These are phyloP conservation scores for Fusarium chaquense DNA, from an alignment of 2,329 filamentous ascomycete genomes.

Conservation along the genomic window DNA sequence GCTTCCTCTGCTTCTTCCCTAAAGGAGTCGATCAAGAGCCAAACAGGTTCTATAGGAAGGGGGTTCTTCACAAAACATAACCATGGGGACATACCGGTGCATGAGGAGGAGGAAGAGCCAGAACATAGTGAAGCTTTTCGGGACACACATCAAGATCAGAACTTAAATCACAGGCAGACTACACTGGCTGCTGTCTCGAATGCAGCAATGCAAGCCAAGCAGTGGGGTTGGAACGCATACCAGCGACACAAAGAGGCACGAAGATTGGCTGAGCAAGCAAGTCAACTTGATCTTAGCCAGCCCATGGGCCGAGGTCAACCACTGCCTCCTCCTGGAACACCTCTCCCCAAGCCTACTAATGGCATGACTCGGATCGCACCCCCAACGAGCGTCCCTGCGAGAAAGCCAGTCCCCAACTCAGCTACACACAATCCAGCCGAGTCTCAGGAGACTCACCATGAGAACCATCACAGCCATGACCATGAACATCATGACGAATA, in stretches of 20 bases:
- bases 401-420: constrained; percentile 69
- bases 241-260: constrained; percentile 62
- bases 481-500: constrained; percentile 35
- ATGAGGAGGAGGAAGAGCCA: constrained; percentile 50
- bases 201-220: constrained; percentile 66
- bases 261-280: constrained; percentile 50
- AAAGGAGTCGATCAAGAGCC: constrained; percentile 56
- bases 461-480: constrained; percentile 39
- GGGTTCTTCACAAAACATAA: constrained; percentile 57
- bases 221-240: constrained; percentile 70
- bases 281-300: constrained; percentile 64
- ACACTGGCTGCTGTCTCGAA: constrained; percentile 67
- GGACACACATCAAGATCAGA: constrained; percentile 49
- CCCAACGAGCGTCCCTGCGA: constrained; percentile 69
- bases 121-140: constrained; percentile 49
- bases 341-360: constrained; percentile 75
- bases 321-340: constrained; percentile 82
- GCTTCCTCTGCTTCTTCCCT: constrained; percentile 51
- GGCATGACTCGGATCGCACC: constrained; percentile 67
- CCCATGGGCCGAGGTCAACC: constrained; percentile 88
- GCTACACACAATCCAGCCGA: constrained; percentile 35
- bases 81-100: constrained; percentile 51
- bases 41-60: constrained; percentile 55
- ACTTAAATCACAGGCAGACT: constrained; percentile 52
- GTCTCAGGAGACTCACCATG: constrained; percentile 48